These are phyloP conservation scores for Saturnispora serradocipensis DNA, from an alignment of 805 yeast genomes.

Conservation along the genomic window DNA sequence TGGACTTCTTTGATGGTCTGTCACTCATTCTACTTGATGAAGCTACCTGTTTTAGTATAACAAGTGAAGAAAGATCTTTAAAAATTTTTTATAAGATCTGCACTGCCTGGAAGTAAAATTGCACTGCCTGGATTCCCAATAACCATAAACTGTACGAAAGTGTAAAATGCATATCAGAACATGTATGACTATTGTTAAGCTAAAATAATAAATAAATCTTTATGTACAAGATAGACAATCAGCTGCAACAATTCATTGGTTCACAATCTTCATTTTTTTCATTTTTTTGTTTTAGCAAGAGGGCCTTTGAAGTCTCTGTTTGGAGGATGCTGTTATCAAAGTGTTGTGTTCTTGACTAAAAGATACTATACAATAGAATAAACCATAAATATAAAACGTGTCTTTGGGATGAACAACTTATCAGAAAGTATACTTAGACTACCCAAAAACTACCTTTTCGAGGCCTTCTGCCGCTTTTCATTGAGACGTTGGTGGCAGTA, in stretches of 20 bases:
- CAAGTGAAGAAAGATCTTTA: neutral
- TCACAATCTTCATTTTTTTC: no score
- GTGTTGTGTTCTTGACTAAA: neutral
- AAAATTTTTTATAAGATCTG: neutral
- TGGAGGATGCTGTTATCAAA: neutral
- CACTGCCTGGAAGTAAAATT: neutral
- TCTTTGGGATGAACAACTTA: neutral
- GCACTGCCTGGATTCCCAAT: neutral
- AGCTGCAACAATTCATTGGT: no score
- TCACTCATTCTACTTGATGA: slow-evolving; percentile 17
- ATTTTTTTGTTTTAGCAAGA: no score
- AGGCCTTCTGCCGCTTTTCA: slow-evolving; percentile 4
- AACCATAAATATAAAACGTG: neutral
- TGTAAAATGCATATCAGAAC: neutral
- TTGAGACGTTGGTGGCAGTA: slow-evolving; percentile 1
- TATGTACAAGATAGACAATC: no score
- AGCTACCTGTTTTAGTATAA: neutral
- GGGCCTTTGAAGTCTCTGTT: no score
- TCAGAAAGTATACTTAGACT: neutral
- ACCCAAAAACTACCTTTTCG: slow-evolving; percentile 5
- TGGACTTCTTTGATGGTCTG: slow-evolving; percentile 42
- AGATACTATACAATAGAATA: neutral
- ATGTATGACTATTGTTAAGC: no score
- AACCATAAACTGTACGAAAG: neutral
- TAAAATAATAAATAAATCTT: no score